Conservation (phyloP, 257 asterid genomes). For the Handroanthus guayacan region DNA sequence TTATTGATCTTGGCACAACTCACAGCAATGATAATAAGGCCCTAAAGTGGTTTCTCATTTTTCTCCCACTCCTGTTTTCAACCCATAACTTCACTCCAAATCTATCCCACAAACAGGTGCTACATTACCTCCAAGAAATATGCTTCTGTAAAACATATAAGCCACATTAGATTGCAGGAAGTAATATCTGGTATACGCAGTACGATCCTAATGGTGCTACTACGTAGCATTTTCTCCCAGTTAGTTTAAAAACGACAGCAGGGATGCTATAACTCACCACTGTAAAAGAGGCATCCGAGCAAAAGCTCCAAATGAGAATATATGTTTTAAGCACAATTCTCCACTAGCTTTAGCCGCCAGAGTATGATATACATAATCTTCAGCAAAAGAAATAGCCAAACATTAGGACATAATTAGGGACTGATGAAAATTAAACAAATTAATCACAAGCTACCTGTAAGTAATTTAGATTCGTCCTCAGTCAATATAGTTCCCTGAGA, state of each 20-base stretch:
- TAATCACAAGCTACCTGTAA: slow-evolving; percentile 56
- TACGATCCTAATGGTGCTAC: slow-evolving; percentile 14
- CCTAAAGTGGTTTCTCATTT: neutral
- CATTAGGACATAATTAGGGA: slow-evolving; percentile 27
- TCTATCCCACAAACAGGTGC: neutral
- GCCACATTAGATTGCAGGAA: neutral
- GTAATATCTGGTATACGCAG: neutral
- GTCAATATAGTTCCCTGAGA: slow-evolving; percentile 55
- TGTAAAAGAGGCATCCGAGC: slow-evolving; percentile 72
- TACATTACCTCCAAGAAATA: neutral
- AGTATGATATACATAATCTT: slow-evolving; percentile 78
- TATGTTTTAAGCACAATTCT: slow-evolving; percentile 75
- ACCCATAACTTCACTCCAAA: neutral
- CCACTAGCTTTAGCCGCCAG: slow-evolving; percentile 86
- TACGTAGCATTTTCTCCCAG: neutral
- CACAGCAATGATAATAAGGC: neutral
- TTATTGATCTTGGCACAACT: neutral
- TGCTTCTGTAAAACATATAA: neutral
- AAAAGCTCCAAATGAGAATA: slow-evolving; percentile 84
- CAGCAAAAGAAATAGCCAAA: slow-evolving; percentile 30
- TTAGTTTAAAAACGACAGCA: neutral
- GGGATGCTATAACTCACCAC: slow-evolving; percentile 49
- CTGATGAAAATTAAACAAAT: slow-evolving; percentile 11
- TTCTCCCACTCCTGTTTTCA: neutral
- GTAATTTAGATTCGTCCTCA: slow-evolving; percentile 65